Evolutionary conservation across 441 rosid genomes (phyloP), one percentile per base, ranked within the genome.

Genomic region (Mallotus repandus): DNA sequence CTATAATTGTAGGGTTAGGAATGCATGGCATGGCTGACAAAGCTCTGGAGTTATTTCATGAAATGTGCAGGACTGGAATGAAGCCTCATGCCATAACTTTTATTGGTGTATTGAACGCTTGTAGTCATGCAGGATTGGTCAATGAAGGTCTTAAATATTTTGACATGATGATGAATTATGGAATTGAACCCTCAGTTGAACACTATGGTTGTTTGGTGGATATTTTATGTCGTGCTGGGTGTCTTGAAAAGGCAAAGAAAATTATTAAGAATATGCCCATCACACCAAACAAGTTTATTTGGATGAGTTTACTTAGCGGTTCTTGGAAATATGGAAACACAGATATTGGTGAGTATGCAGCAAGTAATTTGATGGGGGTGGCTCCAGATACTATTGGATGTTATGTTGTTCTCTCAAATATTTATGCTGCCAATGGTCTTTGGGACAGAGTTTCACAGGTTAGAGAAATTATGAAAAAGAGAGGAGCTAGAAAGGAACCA

Each of bases 251-350:
- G 81, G 89, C 94, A 5, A 85, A 85, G 19, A 81, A 85, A 60
- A 68, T 89, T 68, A 83, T 75, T 11, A 53, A 79, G 66, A 79
- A 72, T 3, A 89, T 91, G 89, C 80, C 89, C 0, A 68, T 74
- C 19, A 70, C 85, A 69, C 87, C 92, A 69, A 80, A 82, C 70
- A 89, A 79, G 29, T 89, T 85, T 38, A 87, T 86, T 49, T 91
- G 93, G 96, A 92, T 93, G 66, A 91, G 91, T 16, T 79, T 91
- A 61, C 90, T 91, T 14, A 90, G 92, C 63, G 89, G 91, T 38
- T 89, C 92, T 59, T 82, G 82, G 56, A 84, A 78, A 55, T 84
- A 89, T 74, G 70, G 78, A 32, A 69, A 87, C 76, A 88, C 89
- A 14, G 86, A 84, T 70, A 77, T 87, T 29, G 96, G 89, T 57